These are phyloP conservation scores for Amanita rubescens DNA, from an alignment of 768 basidiomycete species.

Conservation along the genomic window DNA sequence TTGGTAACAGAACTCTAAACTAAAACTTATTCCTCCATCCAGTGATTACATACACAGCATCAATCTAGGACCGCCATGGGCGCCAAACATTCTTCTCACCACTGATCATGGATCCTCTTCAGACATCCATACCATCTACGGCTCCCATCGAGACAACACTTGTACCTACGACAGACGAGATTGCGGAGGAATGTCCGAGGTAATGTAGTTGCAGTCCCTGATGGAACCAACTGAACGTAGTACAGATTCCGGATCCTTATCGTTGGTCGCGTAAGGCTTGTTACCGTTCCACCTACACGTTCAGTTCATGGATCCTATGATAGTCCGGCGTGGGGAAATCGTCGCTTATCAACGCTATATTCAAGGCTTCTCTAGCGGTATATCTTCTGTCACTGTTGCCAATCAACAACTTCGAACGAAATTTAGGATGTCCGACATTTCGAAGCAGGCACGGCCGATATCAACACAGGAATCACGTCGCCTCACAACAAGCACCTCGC, in stretches of 20 bases:
- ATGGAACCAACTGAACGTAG: too few species aligned
- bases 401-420: too few species aligned
- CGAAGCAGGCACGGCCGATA: not conserved
- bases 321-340: not conserved
- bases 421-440: too few species aligned
- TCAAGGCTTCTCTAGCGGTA: too few species aligned
- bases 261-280: not conserved
- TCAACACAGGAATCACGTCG: conserved; percentile 16
- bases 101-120: not conserved
- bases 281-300: too few species aligned
- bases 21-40: too few species aligned
- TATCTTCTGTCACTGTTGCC: too few species aligned
- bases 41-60: too few species aligned
- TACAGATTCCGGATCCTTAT: not conserved
- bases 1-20: too few species aligned
- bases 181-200: not conserved
- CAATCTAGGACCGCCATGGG: too few species aligned
- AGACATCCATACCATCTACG: not conserved
- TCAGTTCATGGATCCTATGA: not conserved
- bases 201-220: not conserved
- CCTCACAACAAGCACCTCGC: conserved; percentile 19
- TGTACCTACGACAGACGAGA: not conserved
- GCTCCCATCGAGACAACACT: not conserved
- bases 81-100: too few species aligned
- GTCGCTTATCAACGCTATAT: not conserved